These are phyloP conservation scores for Trametes pubescens DNA, from an alignment of 1,284 basidiomycete genomes.

Conservation along the genomic window DNA sequence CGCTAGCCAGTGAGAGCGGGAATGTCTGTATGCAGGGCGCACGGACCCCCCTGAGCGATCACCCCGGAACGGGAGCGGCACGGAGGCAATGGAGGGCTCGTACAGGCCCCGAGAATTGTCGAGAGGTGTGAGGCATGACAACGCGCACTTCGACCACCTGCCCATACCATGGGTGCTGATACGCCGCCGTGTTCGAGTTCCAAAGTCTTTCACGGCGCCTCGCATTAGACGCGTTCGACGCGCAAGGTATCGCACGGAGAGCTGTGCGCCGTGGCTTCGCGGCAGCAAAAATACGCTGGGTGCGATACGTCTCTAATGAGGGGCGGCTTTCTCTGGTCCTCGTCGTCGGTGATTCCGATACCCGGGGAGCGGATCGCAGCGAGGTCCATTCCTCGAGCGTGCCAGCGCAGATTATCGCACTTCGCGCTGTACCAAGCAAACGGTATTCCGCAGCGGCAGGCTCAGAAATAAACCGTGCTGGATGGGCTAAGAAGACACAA, in stretches of 20 bases:
- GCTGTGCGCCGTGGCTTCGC: background rate
- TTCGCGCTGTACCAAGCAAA: background rate
- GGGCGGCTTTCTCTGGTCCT: background rate
- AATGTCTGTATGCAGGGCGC: background rate
- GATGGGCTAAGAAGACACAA: background rate
- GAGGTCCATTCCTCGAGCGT: background rate
- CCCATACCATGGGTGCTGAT: background rate
- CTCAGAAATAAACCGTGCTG: background rate
- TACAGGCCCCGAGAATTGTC: constrained; percentile 1
- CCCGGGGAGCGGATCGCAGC: background rate
- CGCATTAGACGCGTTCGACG: background rate
- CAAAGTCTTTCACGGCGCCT: background rate
- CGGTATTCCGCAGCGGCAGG: background rate
- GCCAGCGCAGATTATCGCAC: constrained; percentile 5
- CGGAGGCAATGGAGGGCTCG: constrained; percentile 1
- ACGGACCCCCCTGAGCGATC: constrained; percentile 4
- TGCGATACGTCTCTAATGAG: constrained; percentile 5
- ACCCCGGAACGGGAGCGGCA: constrained; percentile 3
- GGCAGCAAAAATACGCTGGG: background rate
- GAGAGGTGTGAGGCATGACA: constrained; percentile 8
- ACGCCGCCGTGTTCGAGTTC: background rate
- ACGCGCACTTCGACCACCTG: constrained; percentile 1
- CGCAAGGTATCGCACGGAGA: background rate
- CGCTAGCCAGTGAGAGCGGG: constrained; percentile 11
- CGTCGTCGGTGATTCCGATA: background rate